Conservation (phyloP, 2,329 filamentous ascomycete genomes). For the Cercospora sesami region DNA sequence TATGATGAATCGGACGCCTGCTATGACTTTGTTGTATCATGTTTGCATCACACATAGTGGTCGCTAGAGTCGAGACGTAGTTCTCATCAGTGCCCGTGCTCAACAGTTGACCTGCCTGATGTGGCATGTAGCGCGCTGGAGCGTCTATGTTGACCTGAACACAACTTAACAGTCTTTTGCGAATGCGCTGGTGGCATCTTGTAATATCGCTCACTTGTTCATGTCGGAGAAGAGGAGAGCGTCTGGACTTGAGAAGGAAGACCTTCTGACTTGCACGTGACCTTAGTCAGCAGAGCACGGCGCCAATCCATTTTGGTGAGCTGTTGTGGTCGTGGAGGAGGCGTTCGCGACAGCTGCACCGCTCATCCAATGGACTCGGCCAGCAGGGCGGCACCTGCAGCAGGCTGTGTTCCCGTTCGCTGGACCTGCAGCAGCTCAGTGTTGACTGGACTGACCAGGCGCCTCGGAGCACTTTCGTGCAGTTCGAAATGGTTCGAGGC, state of each 20-base stretch:
- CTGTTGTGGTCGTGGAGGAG: background rate
- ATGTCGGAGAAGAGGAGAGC: background rate
- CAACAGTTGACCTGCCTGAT: background rate
- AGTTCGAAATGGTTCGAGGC: conserved; percentile 10
- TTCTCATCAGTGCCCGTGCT: background rate
- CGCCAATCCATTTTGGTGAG: background rate
- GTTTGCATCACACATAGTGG: background rate
- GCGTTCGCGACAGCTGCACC: conserved; percentile 22
- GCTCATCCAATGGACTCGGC: conserved; percentile 20
- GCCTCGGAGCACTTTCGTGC: background rate
- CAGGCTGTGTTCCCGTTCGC: conserved; percentile 18
- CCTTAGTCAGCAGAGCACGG: background rate
- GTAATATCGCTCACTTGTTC: background rate
- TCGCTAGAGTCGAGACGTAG: background rate
- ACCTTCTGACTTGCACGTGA: background rate
- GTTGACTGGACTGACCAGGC: conserved; percentile 16
- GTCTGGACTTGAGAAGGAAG: background rate
- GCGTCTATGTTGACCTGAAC: background rate
- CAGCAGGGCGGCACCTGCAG: conserved; percentile 15
- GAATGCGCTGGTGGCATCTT: background rate
- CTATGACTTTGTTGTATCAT: background rate
- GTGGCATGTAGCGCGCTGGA: background rate
- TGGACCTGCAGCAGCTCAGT: conserved; percentile 19
- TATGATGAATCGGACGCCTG: background rate
- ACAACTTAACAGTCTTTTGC: background rate